Evolutionary conservation across 2,329 filamentous ascomycete genomes (phyloP), one percentile per base, ranked within the genome.

Genomic region (Colletotrichum tamarilloi): DNA sequence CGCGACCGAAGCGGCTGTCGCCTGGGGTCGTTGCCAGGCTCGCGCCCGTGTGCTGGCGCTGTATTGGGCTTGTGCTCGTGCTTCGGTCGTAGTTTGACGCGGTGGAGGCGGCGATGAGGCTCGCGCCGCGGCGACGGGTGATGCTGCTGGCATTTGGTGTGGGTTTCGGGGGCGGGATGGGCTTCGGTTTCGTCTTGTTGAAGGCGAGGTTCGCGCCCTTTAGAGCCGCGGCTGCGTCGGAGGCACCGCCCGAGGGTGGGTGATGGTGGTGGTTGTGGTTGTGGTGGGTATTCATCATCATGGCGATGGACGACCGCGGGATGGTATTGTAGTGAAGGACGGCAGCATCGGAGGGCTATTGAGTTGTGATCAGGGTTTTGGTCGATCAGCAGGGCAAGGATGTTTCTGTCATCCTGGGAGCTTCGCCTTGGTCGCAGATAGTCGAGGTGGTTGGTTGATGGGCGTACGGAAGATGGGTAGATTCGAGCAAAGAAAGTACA

Each of bases 171-270:
- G 72, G 62, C 8, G 77, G 72, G 55, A 75, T 58, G 28, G 72
- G 67, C 52, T 72, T 69, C n/a, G 72, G 56, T 32, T 75, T 67
- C 26, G 68, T 81, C 60, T 85, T 86, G 75, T 84, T 82, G 74
- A 91, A 91, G 24, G 89, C 89, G 30, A 90, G 83, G 12, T 86
- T 87, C 11, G 89, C 89, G 65, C 89, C 89, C 71, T 83, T 85
- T 68, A 90, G 81, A 62, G 88, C 88, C 16, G 86, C 80, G 79
- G 79, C 78, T 75, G 81, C 79, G 74, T 83, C 78, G 66, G 79
- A 78, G 66, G 79, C 77, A 67, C 79, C 81, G 68, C 71, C 75
- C 69, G 75, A 74, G 73, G 78, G 77, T 79, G 67, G 76, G 77
- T 62, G 75, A 76, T 75, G 75, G 74, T 69, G 66, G 71, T 78